Percentiles rank a stretch among this genome's conserved stretches.
Conservation (phyloP, 2,329 filamentous ascomycete species). For the Cryphonectria parasitica region DNA sequence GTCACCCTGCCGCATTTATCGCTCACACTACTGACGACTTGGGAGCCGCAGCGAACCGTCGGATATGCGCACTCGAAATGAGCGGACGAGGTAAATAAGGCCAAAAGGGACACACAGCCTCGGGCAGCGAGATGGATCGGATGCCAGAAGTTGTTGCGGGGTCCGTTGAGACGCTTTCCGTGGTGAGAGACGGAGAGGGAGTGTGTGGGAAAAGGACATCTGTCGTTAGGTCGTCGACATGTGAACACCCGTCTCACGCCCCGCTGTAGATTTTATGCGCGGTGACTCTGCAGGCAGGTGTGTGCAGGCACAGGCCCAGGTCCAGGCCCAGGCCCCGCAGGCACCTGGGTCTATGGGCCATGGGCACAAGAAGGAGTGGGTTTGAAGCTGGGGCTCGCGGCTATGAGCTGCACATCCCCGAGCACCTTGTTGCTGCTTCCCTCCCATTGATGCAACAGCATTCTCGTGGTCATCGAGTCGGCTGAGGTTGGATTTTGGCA, state of each 20-base stretch:
- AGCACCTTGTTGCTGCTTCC: slow-evolving; percentile 2
- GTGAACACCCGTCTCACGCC: neutral
- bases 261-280: slow-evolving; percentile 3
- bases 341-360: neutral
- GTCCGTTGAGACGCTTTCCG: neutral
- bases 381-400: slow-evolving; percentile 1
- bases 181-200: neutral
- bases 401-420: slow-evolving; percentile 13
- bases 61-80: neutral
- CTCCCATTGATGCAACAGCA: slow-evolving; percentile 9
- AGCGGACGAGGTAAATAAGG: neutral
- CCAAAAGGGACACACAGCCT: neutral
- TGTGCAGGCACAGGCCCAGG: slow-evolving; percentile 13
- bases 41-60: neutral
- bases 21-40: neutral
- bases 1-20: neutral
- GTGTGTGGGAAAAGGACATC: neutral
- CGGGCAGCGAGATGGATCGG: neutral
- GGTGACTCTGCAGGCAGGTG: slow-evolving; percentile 13
- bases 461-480: slow-evolving; percentile 1
- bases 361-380: neutral
- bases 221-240: neutral
- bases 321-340: neutral
- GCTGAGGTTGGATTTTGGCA: slow-evolving; percentile 3
- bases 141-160: neutral